These are phyloP conservation scores for Seminavis robusta DNA, from an alignment of 108 stramenopile genomes.

Conservation along the genomic window DNA sequence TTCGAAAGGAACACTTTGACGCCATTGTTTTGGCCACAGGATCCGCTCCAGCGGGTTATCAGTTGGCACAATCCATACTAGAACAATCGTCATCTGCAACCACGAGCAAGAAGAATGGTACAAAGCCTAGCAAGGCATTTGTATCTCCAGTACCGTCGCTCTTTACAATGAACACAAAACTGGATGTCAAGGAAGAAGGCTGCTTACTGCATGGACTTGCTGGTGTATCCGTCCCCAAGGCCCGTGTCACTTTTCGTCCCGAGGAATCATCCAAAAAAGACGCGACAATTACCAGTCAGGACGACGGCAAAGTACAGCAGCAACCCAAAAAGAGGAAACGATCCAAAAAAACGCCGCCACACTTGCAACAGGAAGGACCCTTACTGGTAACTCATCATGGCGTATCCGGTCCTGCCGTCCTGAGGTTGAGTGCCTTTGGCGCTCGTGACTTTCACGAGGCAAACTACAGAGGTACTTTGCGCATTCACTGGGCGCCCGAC, in stretches of 20 bases:
- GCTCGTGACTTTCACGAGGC: slow-evolving; percentile 74
- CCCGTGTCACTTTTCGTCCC: slow-evolving; percentile 36
- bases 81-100: too few species aligned
- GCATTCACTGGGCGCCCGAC: slow-evolving; percentile 52
- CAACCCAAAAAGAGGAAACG: slow-evolving; percentile 21
- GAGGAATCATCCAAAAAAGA: slow-evolving; percentile 2
- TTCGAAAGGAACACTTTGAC: slow-evolving; percentile 44
- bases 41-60: slow-evolving; percentile 79
- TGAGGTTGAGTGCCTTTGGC: slow-evolving; percentile 90
- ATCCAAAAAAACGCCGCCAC: slow-evolving; percentile 38
- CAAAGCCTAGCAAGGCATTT: slow-evolving; percentile 79
- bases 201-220: slow-evolving; percentile 69
- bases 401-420: slow-evolving; percentile 87
- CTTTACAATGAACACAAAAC: slow-evolving; percentile 85
- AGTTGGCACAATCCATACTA: slow-evolving; percentile 70
- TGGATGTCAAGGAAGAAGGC: slow-evolving; percentile 42
- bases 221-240: slow-evolving; percentile 71
- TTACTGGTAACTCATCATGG: slow-evolving; percentile 92
- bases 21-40: slow-evolving; percentile 92
- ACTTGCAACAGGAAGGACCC: slow-evolving; percentile 81
- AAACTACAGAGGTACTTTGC: slow-evolving; percentile 62
- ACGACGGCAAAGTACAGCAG: neutral
- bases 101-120: too few species aligned
- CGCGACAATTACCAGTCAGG: too few species aligned
- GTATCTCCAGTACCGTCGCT: slow-evolving; percentile 84